Conservation (phyloP, 345 rosid genomes). For the Cardamine occulta region DNA sequence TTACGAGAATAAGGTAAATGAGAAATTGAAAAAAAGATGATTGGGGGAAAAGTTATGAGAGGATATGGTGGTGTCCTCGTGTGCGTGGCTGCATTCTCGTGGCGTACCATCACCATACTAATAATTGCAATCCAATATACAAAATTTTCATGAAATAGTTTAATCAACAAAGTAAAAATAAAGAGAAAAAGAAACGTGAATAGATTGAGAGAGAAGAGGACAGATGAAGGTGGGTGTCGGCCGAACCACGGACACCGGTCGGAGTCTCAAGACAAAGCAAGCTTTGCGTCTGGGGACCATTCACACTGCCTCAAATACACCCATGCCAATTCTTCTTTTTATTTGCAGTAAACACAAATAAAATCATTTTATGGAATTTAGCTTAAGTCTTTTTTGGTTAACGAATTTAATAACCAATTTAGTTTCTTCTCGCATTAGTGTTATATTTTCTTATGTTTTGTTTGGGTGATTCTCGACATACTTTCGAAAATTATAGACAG, state of each 20-base stretch:
- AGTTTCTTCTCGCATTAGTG: neutral
- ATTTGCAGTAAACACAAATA: neutral
- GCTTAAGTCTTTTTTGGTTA: neutral
- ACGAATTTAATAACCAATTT: neutral
- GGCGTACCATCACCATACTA: conserved; percentile 35
- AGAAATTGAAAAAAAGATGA: conserved; percentile 22
- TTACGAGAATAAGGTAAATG: conserved; percentile 14
- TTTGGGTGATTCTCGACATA: conserved; percentile 4
- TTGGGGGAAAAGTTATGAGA: conserved; percentile 26
- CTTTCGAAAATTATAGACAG: neutral
- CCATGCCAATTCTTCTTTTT: conserved; percentile 30
- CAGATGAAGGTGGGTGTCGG: conserved; percentile 55
- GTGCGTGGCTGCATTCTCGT: conserved; percentile 64
- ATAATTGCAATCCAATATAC: conserved; percentile 32
- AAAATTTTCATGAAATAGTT: conserved; percentile 10
- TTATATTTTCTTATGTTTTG: conserved; percentile 3
- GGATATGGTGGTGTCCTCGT: conserved; percentile 59
- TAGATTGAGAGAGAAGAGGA: conserved; percentile 43
- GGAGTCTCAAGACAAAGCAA: conserved; percentile 29
- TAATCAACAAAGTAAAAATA: conserved; percentile 43
- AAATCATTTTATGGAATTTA: neutral
- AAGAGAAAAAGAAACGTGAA: conserved; percentile 43
- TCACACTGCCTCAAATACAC: conserved; percentile 30
- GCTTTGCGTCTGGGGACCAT: conserved; percentile 45
- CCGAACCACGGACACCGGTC: conserved; percentile 62